Evolutionary conservation across 345 rosid species (phyloP).

Genomic region (Gossypium australe): DNA sequence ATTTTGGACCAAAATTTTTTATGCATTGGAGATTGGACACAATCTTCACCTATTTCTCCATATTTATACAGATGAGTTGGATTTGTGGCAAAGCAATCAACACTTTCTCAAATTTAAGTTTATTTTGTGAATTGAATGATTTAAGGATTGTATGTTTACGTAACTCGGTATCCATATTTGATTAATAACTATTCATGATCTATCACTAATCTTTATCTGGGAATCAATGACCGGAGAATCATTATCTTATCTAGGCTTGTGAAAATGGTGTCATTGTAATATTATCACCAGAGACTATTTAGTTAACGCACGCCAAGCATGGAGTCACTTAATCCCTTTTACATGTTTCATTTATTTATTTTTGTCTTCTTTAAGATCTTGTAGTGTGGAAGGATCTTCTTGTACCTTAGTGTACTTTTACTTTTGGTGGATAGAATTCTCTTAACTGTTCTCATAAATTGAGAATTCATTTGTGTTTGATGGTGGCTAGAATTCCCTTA

Average conservation of each 20-base stretch:
- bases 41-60: neutral
- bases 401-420: neutral
- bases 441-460: neutral
- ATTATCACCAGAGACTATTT: neutral
- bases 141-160: neutral
- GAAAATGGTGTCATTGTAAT: neutral
- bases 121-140: neutral
- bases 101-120: neutral
- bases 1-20: neutral
- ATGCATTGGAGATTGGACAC: neutral
- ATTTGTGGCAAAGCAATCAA: neutral
- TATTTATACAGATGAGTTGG: neutral
- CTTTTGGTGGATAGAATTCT: neutral
- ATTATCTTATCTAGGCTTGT: neutral
- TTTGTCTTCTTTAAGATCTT: neutral
- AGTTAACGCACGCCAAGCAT: neutral
- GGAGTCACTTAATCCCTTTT: neutral
- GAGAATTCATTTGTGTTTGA: slow-evolving; percentile 11
- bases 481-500: neutral
- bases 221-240: neutral
- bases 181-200: neutral
- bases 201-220: neutral
- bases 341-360: neutral
- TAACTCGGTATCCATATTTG: neutral
- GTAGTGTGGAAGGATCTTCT: neutral